These are phyloP conservation scores for Stygiomarasmius scandens DNA, from an alignment of 1,284 basidiomycete species.

Conservation along the genomic window DNA sequence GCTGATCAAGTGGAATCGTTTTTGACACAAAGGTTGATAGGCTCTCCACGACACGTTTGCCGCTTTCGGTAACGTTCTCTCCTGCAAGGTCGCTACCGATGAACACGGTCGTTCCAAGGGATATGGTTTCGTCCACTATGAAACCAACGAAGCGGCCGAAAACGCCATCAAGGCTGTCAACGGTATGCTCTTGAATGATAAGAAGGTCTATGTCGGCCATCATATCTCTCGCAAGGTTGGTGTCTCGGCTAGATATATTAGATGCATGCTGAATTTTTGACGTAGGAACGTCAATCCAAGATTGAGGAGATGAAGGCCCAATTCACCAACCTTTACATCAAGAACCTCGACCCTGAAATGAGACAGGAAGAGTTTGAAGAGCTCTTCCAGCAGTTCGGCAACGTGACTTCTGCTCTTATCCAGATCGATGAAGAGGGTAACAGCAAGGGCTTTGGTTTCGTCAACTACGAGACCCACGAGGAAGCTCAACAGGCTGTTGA, in stretches of 20 bases:
- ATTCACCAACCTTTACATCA: constrained; percentile 98
- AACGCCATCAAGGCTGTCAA: constrained; percentile 98
- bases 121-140: constrained; percentile 99
- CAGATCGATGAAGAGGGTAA: constrained; percentile 86
- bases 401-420: constrained; percentile 88
- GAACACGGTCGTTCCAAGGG: constrained; percentile 92
- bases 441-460: constrained; percentile 97
- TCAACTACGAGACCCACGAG: constrained; percentile 95
- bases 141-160: constrained; percentile 95
- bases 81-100: constrained; percentile 98
- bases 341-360: constrained; percentile 91
- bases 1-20: not conserved
- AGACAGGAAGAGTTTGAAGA: constrained; percentile 87
- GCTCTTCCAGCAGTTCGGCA: constrained; percentile 82
- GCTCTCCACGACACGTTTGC: constrained; percentile 99
- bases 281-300: constrained; percentile 93
- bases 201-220: constrained; percentile 98
- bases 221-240: constrained; percentile 95
- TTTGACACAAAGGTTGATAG: constrained; percentile 34
- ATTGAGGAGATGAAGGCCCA: constrained; percentile 96
- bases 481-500: constrained; percentile 92
- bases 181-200: constrained; percentile 99
- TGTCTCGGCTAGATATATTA: constrained; percentile 8
- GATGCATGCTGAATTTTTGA: constrained; percentile 6
- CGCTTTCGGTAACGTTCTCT: constrained; percentile 98